Percentiles rank a stretch among this genome's conserved stretches.
Conservation (phyloP, 148 eudicot genomes). For the Silene uniflora region DNA sequence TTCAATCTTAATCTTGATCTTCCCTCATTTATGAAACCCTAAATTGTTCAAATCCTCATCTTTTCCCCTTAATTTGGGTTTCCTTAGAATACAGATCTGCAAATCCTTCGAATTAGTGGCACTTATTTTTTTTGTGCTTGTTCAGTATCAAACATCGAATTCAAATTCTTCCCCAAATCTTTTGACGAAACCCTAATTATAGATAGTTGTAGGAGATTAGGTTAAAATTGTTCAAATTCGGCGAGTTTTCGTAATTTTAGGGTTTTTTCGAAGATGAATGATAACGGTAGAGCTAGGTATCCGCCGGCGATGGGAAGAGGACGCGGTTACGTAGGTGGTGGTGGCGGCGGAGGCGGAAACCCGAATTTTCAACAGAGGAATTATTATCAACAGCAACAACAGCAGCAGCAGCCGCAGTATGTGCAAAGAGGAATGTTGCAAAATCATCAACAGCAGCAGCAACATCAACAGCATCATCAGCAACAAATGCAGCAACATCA, state of each 20-base stretch:
- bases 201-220: constrained; percentile 13
- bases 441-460: constrained; percentile 30
- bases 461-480: constrained; percentile 33
- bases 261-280: constrained; percentile 25
- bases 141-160: constrained; percentile 30
- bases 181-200: constrained; percentile 7
- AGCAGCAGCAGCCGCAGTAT: constrained; percentile 15
- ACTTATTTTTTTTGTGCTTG: constrained; percentile 26
- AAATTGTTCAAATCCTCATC: constrained; percentile 1
- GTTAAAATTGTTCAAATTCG: constrained; percentile 6
- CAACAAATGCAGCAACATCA: constrained; percentile 25
- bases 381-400: constrained; percentile 23
- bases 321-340: constrained; percentile 21
- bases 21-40: constrained; percentile 7
- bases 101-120: constrained; percentile 26
- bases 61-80: background rate
- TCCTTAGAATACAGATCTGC: constrained; percentile 20
- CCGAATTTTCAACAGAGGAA: constrained; percentile 30
- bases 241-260: constrained; percentile 6
- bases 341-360: constrained; percentile 26
- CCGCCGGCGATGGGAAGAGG: constrained; percentile 37
- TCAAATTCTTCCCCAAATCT: background rate
- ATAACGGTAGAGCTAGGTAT: constrained; percentile 30
- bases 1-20: background rate
- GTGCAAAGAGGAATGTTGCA: constrained; percentile 20